Evolutionary conservation across 2,329 filamentous ascomycete genomes (phyloP), one percentile per base, ranked within the genome.

Genomic region (Penicillium sp.): DNA sequence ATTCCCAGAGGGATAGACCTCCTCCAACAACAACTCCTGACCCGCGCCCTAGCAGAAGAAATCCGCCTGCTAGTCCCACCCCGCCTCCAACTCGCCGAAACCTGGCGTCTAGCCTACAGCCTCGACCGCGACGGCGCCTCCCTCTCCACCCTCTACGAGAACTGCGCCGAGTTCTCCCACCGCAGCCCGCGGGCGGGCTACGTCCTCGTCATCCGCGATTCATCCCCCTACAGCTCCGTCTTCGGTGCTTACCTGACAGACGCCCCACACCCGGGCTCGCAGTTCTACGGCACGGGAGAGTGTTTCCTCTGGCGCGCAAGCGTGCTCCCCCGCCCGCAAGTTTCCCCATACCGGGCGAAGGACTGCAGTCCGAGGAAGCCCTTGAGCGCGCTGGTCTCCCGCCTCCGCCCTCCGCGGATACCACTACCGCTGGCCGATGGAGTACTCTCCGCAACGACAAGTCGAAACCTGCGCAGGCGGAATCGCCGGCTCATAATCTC

Each of bases 211-310:
- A 86, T 97, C 21, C 84, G 85, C 67, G 94, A 99, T 73, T 84
- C 84, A 21, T 76, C 71, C 17, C 66, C 73, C 3, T 66, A 69
- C 25, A 70, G 72, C 48, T 70, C 76, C 27, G 83, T 91, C 42
- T 99, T 99, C 73, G 94, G 94, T 70, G 93, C 93, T 53, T 97
- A 97, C 74, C 85, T 97, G 53, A 96, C 91, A 52, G 93, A 99
- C 73, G 82, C 89, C 50, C 93, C 93, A 12, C 90, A 89, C 66
- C 90, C 91, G 0, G 81, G 86, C 1, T 78, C 91, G 2, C 89
- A 93, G 62, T 99, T 96, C 80, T 99, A 90, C 74, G 94, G 94
- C 68, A 97, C 91, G 13, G 94, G 94, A 68, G 94, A 99, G 76
- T 97, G 93, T 76, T 99, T 96, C 75, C 84, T 96, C 62, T 96